Conservation (phyloP, 345 rosid species). For the Tarenaya hassleriana region DNA sequence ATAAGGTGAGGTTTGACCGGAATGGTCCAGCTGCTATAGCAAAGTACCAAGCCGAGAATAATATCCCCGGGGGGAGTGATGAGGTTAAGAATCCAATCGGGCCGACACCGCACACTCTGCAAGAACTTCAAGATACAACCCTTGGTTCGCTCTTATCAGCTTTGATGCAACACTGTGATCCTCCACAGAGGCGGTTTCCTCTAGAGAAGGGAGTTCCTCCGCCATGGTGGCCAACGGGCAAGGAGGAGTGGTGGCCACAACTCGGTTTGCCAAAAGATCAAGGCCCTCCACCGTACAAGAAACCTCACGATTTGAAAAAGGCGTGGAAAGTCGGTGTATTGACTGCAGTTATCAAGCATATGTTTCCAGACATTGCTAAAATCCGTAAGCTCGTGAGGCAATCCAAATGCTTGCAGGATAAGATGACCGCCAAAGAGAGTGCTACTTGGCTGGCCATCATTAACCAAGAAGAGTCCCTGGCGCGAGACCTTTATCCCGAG, state of each 20-base stretch:
- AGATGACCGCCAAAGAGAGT: slow-evolving; percentile 99
- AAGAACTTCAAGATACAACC: slow-evolving; percentile 96
- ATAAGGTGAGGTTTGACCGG: slow-evolving; percentile 91
- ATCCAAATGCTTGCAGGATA: slow-evolving; percentile 96
- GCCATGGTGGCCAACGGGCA: slow-evolving; percentile 97
- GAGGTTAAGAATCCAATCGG: slow-evolving; percentile 55
- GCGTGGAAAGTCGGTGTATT: too few relatives aligned
- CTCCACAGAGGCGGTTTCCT: too few relatives aligned
- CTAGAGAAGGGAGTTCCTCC: too few relatives aligned
- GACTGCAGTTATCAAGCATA: too few relatives aligned
- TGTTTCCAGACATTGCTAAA: slow-evolving; percentile 83
- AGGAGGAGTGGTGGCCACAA: slow-evolving; percentile 92
- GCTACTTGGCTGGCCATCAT: slow-evolving; percentile 94
- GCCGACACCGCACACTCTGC: slow-evolving; percentile 54
- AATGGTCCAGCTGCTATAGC: slow-evolving; percentile 93
- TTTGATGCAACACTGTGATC: slow-evolving; percentile 98
- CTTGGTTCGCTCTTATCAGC: slow-evolving; percentile 89
- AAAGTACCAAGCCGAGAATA: slow-evolving; percentile 73
- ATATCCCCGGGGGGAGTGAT: slow-evolving; percentile 41
- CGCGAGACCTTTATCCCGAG: slow-evolving; percentile 49
- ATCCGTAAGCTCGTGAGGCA: slow-evolving; percentile 85
- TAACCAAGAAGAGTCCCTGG: slow-evolving; percentile 70
- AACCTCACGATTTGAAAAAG: too few relatives aligned
- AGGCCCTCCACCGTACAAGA: too few relatives aligned
- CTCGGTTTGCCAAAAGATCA: slow-evolving; percentile 66